A percentile compares a stretch with the other conserved stretches of the same genome.
These are phyloP conservation scores for Scheffersomyces segobiensis DNA, from an alignment of 1,139 yeast genomes.

Conservation along the genomic window DNA sequence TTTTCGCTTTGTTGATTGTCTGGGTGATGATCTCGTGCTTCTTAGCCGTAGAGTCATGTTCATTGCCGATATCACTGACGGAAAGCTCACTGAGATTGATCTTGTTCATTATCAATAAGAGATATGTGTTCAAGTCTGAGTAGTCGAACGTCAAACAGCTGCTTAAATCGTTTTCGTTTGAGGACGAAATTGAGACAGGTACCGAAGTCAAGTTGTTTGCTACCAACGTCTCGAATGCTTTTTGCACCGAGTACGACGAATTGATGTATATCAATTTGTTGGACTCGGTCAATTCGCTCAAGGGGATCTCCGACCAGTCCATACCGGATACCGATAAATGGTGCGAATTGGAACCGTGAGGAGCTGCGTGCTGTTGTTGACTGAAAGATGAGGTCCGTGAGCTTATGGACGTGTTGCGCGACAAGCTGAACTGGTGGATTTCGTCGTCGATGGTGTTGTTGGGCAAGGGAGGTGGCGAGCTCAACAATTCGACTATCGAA, in stretches of 20 bases:
- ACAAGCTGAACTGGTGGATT: slow-evolving; percentile 39
- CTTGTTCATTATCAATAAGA: slow-evolving; percentile 72
- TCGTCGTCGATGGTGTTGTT: slow-evolving; percentile 27
- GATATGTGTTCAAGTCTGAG: slow-evolving; percentile 83
- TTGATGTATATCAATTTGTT: slow-evolving; percentile 74
- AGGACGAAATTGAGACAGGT: slow-evolving; percentile 61
- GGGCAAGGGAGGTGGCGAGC: slow-evolving; percentile 79
- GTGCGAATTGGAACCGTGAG: slow-evolving; percentile 10
- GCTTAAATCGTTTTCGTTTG: slow-evolving; percentile 43
- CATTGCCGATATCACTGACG: slow-evolving; percentile 23
- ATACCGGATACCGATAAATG: slow-evolving; percentile 18
- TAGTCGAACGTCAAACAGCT: slow-evolving; percentile 86
- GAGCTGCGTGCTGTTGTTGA: slow-evolving; percentile 13
- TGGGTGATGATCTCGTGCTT: slow-evolving; percentile 28
- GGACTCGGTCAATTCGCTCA: slow-evolving; percentile 73
- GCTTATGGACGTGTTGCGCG: slow-evolving; percentile 44
- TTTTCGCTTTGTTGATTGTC: slow-evolving; percentile 52
- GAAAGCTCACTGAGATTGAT: slow-evolving; percentile 42
- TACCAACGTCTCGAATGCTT: slow-evolving; percentile 78
- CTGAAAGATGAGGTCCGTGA: slow-evolving; percentile 28
- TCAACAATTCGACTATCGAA: slow-evolving; percentile 78
- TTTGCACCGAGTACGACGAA: slow-evolving; percentile 67
- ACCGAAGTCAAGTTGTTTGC: slow-evolving; percentile 76
- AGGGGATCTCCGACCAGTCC: slow-evolving; percentile 75
- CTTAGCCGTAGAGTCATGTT: slow-evolving; percentile 14